Conservation (phyloP, 352 stramenopile species). For the Phytopythium sindhum region DNA sequence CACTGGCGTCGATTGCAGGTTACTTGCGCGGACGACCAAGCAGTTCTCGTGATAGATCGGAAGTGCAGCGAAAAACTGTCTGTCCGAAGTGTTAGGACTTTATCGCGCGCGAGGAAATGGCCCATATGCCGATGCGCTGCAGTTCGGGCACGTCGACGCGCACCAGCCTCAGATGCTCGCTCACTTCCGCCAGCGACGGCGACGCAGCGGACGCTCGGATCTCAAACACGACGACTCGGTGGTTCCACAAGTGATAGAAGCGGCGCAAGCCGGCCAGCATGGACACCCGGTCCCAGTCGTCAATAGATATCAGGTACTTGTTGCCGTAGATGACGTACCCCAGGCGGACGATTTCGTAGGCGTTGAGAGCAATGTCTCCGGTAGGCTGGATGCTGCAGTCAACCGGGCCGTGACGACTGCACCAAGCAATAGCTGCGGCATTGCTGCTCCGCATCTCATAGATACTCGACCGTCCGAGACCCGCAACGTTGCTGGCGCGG, state of each 20-base stretch:
- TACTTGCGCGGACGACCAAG: no score
- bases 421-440: no score
- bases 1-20: no score
- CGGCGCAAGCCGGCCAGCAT: conserved; percentile 1
- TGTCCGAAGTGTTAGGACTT: neutral
- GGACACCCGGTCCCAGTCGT: conserved; percentile 8
- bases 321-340: conserved; percentile 8
- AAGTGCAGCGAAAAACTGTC: no score
- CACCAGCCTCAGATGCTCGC: neutral
- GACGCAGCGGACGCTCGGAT: neutral
- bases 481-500: conserved; percentile 24
- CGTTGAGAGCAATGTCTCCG: no score
- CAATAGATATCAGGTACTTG: conserved; percentile 9
- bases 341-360: conserved; percentile 12
- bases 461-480: conserved; percentile 18
- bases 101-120: neutral
- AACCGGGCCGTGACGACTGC: no score
- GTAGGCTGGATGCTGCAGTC: no score
- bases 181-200: neutral
- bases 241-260: conserved; percentile 11
- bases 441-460: no score
- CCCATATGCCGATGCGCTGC: neutral
- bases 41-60: no score
- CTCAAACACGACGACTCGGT: conserved; percentile 7
- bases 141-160: neutral